These are phyloP conservation scores for Penicillium verrucosum DNA, from an alignment of 2,329 filamentous ascomycete species.

Conservation along the genomic window DNA sequence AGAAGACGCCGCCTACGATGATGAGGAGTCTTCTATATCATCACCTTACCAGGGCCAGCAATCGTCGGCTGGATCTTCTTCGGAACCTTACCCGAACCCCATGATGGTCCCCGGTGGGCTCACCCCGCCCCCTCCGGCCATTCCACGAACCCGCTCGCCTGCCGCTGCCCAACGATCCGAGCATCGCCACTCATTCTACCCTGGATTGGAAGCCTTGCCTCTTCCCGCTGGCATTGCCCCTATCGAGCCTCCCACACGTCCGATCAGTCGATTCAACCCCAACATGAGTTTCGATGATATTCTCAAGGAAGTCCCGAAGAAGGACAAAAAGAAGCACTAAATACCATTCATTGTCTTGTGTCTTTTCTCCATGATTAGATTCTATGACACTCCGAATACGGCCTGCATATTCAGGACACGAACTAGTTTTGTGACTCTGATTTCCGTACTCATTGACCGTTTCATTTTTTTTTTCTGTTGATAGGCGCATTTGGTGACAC, in stretches of 20 bases:
- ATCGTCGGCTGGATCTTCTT: constrained; percentile 37
- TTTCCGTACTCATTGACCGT: not conserved
- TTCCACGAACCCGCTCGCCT: constrained; percentile 36
- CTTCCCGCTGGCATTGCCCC: constrained; percentile 43
- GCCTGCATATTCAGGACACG: not conserved
- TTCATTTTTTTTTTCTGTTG: constrained; percentile 15
- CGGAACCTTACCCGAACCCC: constrained; percentile 33
- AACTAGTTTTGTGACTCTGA: not conserved
- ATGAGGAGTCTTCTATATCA: constrained; percentile 39
- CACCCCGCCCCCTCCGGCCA: constrained; percentile 35
- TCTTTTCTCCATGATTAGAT: constrained; percentile 10
- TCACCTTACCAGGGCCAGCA: constrained; percentile 39
- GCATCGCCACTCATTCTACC: constrained; percentile 44
- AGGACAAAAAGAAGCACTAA: constrained; percentile 36
- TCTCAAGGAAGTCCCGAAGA: constrained; percentile 40
- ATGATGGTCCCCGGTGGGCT: constrained; percentile 32
- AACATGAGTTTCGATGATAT: constrained; percentile 51
- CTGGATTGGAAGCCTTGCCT: constrained; percentile 46
- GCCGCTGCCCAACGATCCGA: constrained; percentile 30
- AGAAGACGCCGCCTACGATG: constrained; percentile 34
- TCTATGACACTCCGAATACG: not conserved
- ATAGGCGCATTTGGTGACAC: constrained; percentile 23
- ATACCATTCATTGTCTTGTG: not conserved
- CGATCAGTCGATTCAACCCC: constrained; percentile 44
- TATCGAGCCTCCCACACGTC: constrained; percentile 39